Base-by-base conservation (phyloP, 805 yeast genomes). In the Candida succiphila region DNA sequence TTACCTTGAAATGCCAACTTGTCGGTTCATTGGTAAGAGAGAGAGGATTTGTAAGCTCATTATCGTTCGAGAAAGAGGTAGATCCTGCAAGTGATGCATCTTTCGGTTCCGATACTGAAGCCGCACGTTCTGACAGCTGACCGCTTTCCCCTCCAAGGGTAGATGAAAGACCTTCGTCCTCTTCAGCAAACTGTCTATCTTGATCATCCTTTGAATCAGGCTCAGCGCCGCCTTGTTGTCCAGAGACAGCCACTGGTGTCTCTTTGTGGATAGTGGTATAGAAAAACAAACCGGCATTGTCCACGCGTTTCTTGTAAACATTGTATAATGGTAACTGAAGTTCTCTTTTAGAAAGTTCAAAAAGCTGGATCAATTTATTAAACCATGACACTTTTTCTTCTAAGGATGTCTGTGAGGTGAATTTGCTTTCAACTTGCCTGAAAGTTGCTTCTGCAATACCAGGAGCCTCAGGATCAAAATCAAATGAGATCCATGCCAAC, bases 1-100 rank as follows among this genome's bases (percentile, higher is more conserved):
- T 60, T 16, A 62, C 43, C 39, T 72, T 71, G 51, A 77, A 75
- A 39, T 60, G 63, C 80, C 80, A 75, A 30, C 61, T 61, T 1
- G 75, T 64, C 4, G 78, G 70, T 41, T 78, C 78, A 36, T 69
- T n/a, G n/a, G n/a, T n/a, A n/a, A n/a, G n/a, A n/a, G n/a, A n/a
- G n/a, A n/a, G n/a, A n/a, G n/a, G n/a, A n/a, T n/a, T n/a, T n/a
- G n/a, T n/a, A 8, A 7, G n/a, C n/a, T n/a, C n/a, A n/a, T n/a
- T n/a, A n/a, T n/a, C n/a, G n/a, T n/a, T n/a, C n/a, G n/a, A n/a
- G n/a, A n/a, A n/a, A n/a, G n/a, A n/a, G n/a, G n/a, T n/a, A n/a
- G n/a, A n/a, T n/a, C n/a, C n/a, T n/a, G n/a, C n/a, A n/a, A n/a
- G n/a, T n/a, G n/a, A n/a, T n/a, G n/a, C n/a, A n/a, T n/a, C n/a